A percentile compares a stretch with the other conserved stretches of the same genome.
Evolutionary conservation across 768 basidiomycete genomes (phyloP).

Genomic region (Pleurotus sapidus): DNA sequence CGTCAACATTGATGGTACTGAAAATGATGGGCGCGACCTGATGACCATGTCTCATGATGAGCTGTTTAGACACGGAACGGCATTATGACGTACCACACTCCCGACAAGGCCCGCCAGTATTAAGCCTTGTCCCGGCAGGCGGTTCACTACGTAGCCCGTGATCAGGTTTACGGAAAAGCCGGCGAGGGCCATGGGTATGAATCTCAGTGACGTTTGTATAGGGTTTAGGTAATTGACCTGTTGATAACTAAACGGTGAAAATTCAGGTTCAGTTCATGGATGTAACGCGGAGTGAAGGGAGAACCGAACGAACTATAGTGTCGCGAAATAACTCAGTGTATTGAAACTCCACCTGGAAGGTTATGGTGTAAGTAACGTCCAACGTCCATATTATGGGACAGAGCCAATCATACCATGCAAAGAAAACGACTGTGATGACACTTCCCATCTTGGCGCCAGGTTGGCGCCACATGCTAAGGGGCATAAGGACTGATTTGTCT

Average conservation of each 20-base stretch:
- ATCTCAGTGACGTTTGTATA: slow-evolving; percentile 27
- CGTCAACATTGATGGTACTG: slow-evolving; percentile 25
- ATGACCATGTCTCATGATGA: background rate
- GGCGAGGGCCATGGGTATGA: slow-evolving; percentile 30
- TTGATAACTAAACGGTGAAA: slow-evolving; percentile 21
- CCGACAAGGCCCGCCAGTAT: slow-evolving; percentile 25
- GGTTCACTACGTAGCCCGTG: slow-evolving; percentile 18
- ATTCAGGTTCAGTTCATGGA: background rate
- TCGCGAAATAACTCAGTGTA: slow-evolving; percentile 26
- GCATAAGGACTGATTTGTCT: slow-evolving; percentile 25
- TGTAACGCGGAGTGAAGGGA: background rate
- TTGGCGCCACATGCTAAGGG: slow-evolving; percentile 28
- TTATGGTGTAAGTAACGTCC: background rate
- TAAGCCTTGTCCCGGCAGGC: slow-evolving; percentile 25
- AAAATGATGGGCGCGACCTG: slow-evolving; percentile 28
- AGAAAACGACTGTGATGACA: slow-evolving; percentile 26
- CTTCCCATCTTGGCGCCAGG: slow-evolving; percentile 24
- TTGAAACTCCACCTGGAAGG: slow-evolving; percentile 23
- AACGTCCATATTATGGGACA: background rate
- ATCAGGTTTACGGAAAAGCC: slow-evolving; percentile 17
- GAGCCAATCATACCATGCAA: slow-evolving; percentile 21
- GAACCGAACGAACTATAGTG: slow-evolving; percentile 20
- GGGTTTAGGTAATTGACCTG: slow-evolving; percentile 24
- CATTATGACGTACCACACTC: slow-evolving; percentile 19
- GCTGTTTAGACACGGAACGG: background rate